Conservation (phyloP, 768 basidiomycete genomes). For the Tephrocybe sp. region DNA sequence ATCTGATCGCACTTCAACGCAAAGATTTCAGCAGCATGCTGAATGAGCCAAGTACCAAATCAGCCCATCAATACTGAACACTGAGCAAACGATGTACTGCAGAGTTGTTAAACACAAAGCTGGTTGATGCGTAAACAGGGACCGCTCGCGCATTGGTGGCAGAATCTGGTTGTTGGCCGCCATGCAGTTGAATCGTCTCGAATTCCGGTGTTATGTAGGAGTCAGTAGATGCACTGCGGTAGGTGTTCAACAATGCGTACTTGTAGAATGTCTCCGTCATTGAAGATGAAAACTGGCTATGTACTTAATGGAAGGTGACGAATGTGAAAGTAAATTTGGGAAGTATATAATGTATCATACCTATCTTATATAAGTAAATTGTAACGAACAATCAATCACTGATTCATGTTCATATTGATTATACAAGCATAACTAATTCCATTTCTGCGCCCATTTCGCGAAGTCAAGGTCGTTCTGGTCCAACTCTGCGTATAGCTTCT, state of each 20-base stretch:
- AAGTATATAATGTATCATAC: too few relatives aligned
- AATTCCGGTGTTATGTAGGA: constrained; percentile 71
- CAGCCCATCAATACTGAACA: not conserved
- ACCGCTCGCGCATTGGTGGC: constrained; percentile 73
- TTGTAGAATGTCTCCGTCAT: constrained; percentile 5
- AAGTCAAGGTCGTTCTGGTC: too few relatives aligned
- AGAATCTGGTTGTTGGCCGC: constrained; percentile 64
- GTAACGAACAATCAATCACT: too few relatives aligned
- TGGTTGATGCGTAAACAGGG: constrained; percentile 75
- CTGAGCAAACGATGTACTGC: constrained; percentile 9
- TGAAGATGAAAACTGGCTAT: too few relatives aligned
- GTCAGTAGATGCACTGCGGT: too few relatives aligned
- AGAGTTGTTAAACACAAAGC: constrained; percentile 73
- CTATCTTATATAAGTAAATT: too few relatives aligned
- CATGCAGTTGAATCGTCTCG: constrained; percentile 80
- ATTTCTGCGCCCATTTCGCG: too few relatives aligned
- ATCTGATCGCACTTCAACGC: constrained; percentile 46
- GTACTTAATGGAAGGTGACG: too few relatives aligned
- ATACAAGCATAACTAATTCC: too few relatives aligned
- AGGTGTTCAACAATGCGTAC: not conserved
- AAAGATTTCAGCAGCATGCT: constrained; percentile 77
- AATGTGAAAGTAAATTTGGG: too few relatives aligned
- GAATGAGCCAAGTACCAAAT: not conserved
- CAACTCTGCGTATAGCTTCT: constrained; percentile 31
- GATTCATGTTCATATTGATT: too few relatives aligned